Evolutionary conservation across 176 grass and related monocot species (phyloP), one percentile per base, ranked within the genome.

Genomic region (Eleusine indica): DNA sequence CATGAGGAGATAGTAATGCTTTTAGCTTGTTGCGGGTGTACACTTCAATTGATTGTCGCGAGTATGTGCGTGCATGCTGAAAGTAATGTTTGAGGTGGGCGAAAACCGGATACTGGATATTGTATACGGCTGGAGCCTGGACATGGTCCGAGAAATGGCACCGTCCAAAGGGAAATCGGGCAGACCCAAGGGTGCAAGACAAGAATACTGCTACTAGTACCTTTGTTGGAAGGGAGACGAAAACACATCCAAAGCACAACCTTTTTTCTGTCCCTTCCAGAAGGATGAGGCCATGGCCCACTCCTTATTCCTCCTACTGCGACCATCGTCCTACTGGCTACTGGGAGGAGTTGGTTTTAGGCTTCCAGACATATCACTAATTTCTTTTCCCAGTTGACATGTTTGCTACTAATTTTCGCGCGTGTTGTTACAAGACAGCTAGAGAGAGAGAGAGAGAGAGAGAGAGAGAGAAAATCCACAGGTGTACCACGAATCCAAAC

Each of bases 181-280:
- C 51, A 53, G 70, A 84, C 69, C 70, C 89, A 81, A n/a, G 74
- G 28, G 1, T 47, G 52, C 68, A 91, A 54, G 85, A 76, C 71
- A 84, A 57, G 66, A 84, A 87, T 47, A 44, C 70, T 4, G 32
- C 32, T 35, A 35, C 32, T 35, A 35, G 32, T 35, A 37, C 21
- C 44, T 86, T 48, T 40, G 75, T 11, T 44, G 25, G 37, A 48
- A 49, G 48, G 48, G 48, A 16, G 48, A 12, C 16, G 66, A 6
- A 60, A 21, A 16, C 57, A 60, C 53, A 63, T 71, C 69, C 63
- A 63, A 63, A 29, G 0, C 8, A 28, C n/a, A 30, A 10, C 57
- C 19, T 60, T 58, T 6, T 58, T 57, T 21, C 7, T 44, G 42
- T 47, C 21, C 17, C 19, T 60, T 12, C 18, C 39, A 47, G 58